Evolutionary conservation across 1,139 yeast genomes (phyloP).

Genomic region (Hemisphaericaspora xylanilytica): DNA sequence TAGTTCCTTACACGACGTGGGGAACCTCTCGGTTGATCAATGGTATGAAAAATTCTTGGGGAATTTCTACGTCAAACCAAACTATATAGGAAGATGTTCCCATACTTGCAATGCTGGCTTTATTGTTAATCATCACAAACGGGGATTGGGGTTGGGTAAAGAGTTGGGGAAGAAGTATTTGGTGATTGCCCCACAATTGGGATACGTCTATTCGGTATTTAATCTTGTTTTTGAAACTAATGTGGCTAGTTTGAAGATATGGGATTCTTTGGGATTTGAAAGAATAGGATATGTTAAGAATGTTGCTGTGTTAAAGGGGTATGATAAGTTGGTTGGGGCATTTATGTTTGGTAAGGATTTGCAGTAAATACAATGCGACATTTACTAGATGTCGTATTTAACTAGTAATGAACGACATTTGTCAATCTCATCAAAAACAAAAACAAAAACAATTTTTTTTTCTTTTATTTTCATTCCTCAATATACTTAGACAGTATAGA

Average conservation of each 20-base stretch:
- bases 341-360: conserved; percentile 62
- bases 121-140: conserved; percentile 49
- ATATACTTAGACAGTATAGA: conserved; percentile 20
- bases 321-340: conserved; percentile 63
- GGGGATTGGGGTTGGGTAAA: conserved; percentile 65
- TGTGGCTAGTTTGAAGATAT: conserved; percentile 61
- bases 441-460: not conserved
- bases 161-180: conserved; percentile 61
- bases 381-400: not conserved
- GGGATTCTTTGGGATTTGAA: conserved; percentile 76
- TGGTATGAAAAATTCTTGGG: conserved; percentile 57
- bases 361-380: conserved; percentile 3
- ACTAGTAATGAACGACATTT: too few relatives aligned
- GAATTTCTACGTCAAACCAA: conserved; percentile 72
- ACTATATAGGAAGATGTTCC: conserved; percentile 72
- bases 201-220: conserved; percentile 77
- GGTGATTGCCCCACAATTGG: conserved; percentile 64
- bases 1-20: conserved; percentile 14
- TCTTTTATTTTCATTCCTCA: conserved; percentile 19
- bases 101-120: conserved; percentile 84
- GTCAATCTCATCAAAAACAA: too few relatives aligned
- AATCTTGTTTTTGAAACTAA: conserved; percentile 77
- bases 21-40: conserved; percentile 13
- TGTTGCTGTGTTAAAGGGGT: conserved; percentile 65
- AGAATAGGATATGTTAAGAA: conserved; percentile 66